Evolutionary conservation across 1,284 basidiomycete genomes (phyloP), one percentile per base, ranked within the genome.

Genomic region (Ceratobasidium sp.): DNA sequence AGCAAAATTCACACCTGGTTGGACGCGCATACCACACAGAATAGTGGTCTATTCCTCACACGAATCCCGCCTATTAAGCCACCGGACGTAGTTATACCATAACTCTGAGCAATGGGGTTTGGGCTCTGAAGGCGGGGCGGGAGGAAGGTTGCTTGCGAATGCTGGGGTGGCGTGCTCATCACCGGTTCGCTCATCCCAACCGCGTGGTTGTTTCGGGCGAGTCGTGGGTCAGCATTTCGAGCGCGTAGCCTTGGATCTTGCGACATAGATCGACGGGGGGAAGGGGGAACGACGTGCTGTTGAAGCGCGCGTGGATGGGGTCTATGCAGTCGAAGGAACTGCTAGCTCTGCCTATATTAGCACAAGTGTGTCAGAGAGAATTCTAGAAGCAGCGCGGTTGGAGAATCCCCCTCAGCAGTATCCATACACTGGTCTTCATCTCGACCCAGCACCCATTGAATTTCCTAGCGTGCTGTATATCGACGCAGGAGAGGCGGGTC

Each of bases 1-100:
- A 62, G 11, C 50, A 6, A 24, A 60, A 72, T 75, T 83, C 88
- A 79, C 82, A 94, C 96, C 85, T 98, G 95, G 80, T 99, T 99
- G 81, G 95, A 98, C 11, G 97, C 97, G 81, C 97, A 99, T 33
- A 99, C 97, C 11, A 99, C 95, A 81, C 97, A 99, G 84, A 99
- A 99, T 63, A 97, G 81, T 1, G 94, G 94, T 33, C 92, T 86
- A 29, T 85, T 72, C 15, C 56, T 44, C 17, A 62, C n/a, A 22
- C 57, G 53, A 27, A n/a, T 19, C 11, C 36, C 36, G 6, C 36
- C 36, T 11, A 41, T 41, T 41, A 41, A 41, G 4, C 36, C 36
- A 41, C 36, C 36, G 11, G 36, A 41, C 6, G 36, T 4, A 11
- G 36, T 11, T 29, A 50, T 44, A 6, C 50, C 69, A 72, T 72